A percentile compares a stretch with the other conserved stretches of the same genome.
Evolutionary conservation across 805 yeast genomes (phyloP).

Genomic region (Kregervanrija fluxuum): DNA sequence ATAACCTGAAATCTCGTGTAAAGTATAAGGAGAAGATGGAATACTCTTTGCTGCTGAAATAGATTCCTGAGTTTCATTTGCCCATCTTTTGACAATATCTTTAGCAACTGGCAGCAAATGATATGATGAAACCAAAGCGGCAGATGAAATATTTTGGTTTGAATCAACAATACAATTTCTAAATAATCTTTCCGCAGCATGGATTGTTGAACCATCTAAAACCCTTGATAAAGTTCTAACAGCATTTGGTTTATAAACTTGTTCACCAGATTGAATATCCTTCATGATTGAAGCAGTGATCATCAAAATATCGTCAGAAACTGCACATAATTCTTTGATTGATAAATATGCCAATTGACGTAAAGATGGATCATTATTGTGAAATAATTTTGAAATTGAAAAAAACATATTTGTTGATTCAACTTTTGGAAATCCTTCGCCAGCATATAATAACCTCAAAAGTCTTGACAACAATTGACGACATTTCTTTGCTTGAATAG

Average conservation of each 20-base stretch:
- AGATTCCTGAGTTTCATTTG: constrained; percentile 93
- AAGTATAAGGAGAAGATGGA: constrained; percentile 41
- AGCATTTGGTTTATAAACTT: constrained; percentile 87
- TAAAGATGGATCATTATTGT: constrained; percentile 78
- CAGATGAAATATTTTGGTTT: constrained; percentile 82
- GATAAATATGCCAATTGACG: constrained; percentile 93
- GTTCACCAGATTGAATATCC: constrained; percentile 87
- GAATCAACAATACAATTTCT: constrained; percentile 89
- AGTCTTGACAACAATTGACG: constrained; percentile 77
- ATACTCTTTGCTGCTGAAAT: constrained; percentile 54
- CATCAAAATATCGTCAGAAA: constrained; percentile 91
- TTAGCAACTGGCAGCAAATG: constrained; percentile 84
- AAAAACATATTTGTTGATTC: constrained; percentile 93
- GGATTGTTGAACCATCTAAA: constrained; percentile 83
- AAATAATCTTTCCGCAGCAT: constrained; percentile 86
- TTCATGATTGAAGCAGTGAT: constrained; percentile 97
- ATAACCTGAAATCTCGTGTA: constrained; percentile 50
- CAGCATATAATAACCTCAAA: constrained; percentile 73
- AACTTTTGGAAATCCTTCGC: constrained; percentile 78
- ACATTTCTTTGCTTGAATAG: constrained; percentile 81
- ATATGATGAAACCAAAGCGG: constrained; percentile 90
- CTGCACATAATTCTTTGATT: constrained; percentile 79
- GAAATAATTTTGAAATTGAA: constrained; percentile 89
- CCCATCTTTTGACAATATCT: constrained; percentile 89
- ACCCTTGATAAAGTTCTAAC: constrained; percentile 87